Evolutionary conservation across 768 basidiomycete genomes (phyloP).

Genomic region (Podaxis sp.): DNA sequence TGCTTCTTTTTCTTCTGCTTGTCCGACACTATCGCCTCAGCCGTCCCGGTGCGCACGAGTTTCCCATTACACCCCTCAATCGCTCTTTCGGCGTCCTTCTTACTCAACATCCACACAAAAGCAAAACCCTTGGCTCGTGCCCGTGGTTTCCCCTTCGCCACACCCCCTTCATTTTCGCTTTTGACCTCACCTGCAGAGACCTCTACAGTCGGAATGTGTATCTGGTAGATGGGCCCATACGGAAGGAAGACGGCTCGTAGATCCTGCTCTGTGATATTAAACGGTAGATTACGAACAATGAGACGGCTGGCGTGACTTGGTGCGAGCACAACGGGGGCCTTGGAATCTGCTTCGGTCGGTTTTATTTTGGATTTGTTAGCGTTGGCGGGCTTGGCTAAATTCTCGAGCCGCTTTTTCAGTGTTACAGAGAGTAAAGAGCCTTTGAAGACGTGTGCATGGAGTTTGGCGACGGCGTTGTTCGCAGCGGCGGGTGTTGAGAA

Average conservation of each 20-base stretch:
- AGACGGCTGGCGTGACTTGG: slow-evolving; percentile 76
- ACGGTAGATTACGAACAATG: slow-evolving; percentile 89
- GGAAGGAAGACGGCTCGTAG: slow-evolving; percentile 83
- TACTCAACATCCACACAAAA: slow-evolving; percentile 90
- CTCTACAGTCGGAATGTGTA: slow-evolving; percentile 64
- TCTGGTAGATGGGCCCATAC: slow-evolving; percentile 80
- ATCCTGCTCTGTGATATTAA: slow-evolving; percentile 78
- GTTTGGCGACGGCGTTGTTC: slow-evolving; percentile 64
- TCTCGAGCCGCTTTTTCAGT: slow-evolving; percentile 82
- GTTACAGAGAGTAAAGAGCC: slow-evolving; percentile 81
- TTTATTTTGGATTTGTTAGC: slow-evolving; percentile 15
- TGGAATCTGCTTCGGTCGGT: slow-evolving; percentile 23
- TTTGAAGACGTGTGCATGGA: slow-evolving; percentile 93
- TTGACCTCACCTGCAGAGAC: slow-evolving; percentile 21
- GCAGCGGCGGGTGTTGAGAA: slow-evolving; percentile 69
- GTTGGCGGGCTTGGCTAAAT: slow-evolving; percentile 43
- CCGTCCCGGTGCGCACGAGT: slow-evolving; percentile 59
- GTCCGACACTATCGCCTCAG: slow-evolving; percentile 46
- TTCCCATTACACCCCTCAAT: slow-evolving; percentile 78
- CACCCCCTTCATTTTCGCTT: slow-evolving; percentile 24
- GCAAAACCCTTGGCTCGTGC: slow-evolving; percentile 75
- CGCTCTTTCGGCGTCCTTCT: slow-evolving; percentile 80
- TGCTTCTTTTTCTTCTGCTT: slow-evolving; percentile 70
- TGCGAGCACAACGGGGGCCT: slow-evolving; percentile 25
- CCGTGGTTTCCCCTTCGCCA: slow-evolving; percentile 16